Percentiles rank a stretch among this genome's conserved stretches.
phyloP scores from a whole-genome alignment of 2,329 filamentous ascomycete species.

The Sclerotinia borealis region DNA sequence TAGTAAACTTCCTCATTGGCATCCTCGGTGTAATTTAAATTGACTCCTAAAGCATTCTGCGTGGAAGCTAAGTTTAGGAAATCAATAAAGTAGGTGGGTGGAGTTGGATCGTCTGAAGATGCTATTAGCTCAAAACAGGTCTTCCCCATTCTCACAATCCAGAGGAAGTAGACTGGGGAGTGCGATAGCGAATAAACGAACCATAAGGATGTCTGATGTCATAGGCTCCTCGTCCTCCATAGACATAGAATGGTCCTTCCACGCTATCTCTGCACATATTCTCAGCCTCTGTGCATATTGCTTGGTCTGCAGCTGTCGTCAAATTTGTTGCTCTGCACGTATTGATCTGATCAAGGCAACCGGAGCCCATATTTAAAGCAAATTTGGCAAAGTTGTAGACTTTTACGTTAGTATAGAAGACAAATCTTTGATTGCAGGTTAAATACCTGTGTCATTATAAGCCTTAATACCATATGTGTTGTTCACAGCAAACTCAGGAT shows the following conservation, averaged over 20 bases:
- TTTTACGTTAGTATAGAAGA: not conserved
- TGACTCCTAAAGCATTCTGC: slow-evolving; percentile 13
- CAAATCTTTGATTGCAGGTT: not conserved
- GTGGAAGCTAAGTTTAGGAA: slow-evolving; percentile 15
- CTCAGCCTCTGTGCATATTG: slow-evolving; percentile 45
- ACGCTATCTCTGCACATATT: slow-evolving; percentile 53
- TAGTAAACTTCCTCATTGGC: slow-evolving; percentile 36
- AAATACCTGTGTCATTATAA: slow-evolving; percentile 23
- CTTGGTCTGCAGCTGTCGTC: slow-evolving; percentile 30
- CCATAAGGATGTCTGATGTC: slow-evolving; percentile 45
- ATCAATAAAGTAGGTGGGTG: slow-evolving; percentile 43
- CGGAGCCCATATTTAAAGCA: slow-evolving; percentile 37
- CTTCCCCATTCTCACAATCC: not conserved
- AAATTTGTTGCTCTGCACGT: slow-evolving; percentile 43
- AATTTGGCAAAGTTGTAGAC: slow-evolving; percentile 52
- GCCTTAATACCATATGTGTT: slow-evolving; percentile 37
- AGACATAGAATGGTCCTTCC: slow-evolving; percentile 35
- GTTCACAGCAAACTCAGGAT: slow-evolving; percentile 39
- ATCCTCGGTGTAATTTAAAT: slow-evolving; percentile 6
- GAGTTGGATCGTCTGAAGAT: slow-evolving; percentile 41
- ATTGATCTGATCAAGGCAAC: slow-evolving; percentile 38
- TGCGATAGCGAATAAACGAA: not conserved
- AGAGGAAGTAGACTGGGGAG: not conserved
- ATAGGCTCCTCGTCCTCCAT: slow-evolving; percentile 40
- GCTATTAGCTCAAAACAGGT: not conserved